A percentile compares a stretch with the other conserved stretches of the same genome.
Conservation (phyloP, 495 filamentous ascomycete species). For the Jackrogersella multiformis region DNA sequence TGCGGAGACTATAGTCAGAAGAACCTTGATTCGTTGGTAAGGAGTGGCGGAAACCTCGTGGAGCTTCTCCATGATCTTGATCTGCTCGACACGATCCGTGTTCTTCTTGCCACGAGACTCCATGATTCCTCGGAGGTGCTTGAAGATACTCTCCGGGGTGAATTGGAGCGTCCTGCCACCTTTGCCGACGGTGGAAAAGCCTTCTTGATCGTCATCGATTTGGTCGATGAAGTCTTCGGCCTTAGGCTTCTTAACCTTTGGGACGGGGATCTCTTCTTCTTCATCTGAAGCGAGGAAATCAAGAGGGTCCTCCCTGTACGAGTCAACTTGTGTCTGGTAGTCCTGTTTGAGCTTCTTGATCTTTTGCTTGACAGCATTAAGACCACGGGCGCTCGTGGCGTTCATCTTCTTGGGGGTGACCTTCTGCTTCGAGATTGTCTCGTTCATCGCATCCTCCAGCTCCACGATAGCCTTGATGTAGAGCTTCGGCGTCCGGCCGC, state of each 20-base stretch:
- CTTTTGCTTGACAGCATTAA: conserved; percentile 96
- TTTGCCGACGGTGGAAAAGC: conserved; percentile 85
- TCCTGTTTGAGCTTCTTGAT: conserved; percentile 99
- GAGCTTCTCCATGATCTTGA: conserved; percentile 96
- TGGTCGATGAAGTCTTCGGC: conserved; percentile 56
- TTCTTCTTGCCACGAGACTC: conserved; percentile 99
- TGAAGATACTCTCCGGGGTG: conserved; percentile 97
- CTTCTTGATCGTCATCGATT: conserved; percentile 76
- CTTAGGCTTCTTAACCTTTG: conserved; percentile 57
- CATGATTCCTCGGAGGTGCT: conserved; percentile 90
- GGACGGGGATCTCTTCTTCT: conserved; percentile 62
- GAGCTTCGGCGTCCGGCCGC: conserved; percentile 80
- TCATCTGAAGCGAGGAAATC: conserved; percentile 88
- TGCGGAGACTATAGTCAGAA: conserved; percentile 90
- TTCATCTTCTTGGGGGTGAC: conserved; percentile 98
- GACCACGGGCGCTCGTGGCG: conserved; percentile 87
- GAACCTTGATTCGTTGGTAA: conserved; percentile 94
- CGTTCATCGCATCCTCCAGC: conserved; percentile 94
- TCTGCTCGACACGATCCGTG: conserved; percentile 93
- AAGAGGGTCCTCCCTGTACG: conserved; percentile 84
- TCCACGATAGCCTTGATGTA: conserved; percentile 95
- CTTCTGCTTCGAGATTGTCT: conserved; percentile 93
- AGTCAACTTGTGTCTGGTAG: conserved; percentile 84
- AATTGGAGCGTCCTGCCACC: conserved; percentile 87
- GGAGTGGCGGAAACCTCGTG: conserved; percentile 85